These are phyloP conservation scores for Apostasia ramifera DNA, from an alignment of 106 monocot species.

Conservation along the genomic window DNA sequence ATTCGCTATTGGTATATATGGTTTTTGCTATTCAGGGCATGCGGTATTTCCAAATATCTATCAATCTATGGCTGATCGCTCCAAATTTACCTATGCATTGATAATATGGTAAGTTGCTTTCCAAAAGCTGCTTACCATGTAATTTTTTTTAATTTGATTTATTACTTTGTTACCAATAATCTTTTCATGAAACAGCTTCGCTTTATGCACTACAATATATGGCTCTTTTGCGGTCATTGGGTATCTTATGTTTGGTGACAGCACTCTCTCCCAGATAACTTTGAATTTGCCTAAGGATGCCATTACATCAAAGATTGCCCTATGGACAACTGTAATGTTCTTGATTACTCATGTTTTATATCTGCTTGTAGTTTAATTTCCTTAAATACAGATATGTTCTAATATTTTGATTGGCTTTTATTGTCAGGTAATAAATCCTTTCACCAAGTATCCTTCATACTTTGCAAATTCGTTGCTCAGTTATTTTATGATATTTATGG, in stretches of 20 bases:
- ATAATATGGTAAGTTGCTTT: conserved; percentile 36
- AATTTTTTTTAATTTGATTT: background rate
- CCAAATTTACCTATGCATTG: conserved; percentile 52
- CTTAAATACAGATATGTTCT: too few species aligned
- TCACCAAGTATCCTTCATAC: conserved; percentile 91
- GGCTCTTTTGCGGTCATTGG: conserved; percentile 60
- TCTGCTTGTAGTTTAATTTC: background rate
- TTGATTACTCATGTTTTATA: background rate
- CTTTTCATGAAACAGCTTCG: conserved; percentile 45
- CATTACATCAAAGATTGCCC: conserved; percentile 61
- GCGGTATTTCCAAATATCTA: conserved; percentile 96
- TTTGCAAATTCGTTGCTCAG: too few species aligned
- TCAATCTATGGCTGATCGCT: conserved; percentile 79
- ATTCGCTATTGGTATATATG: conserved; percentile 84
- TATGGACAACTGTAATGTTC: conserved; percentile 72
- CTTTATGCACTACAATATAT: conserved; percentile 68
- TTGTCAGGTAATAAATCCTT: conserved; percentile 86
- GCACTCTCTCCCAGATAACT: conserved; percentile 77
- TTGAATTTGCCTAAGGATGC: conserved; percentile 75
- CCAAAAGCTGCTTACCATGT: background rate
- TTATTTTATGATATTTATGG: too few species aligned
- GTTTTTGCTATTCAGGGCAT: conserved; percentile 95
- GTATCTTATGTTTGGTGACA: conserved; percentile 85
- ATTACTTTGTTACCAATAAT: background rate
- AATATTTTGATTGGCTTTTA: background rate